Evolutionary conservation across 2,329 filamentous ascomycete species (phyloP).

Genomic region (Fusarium oligoseptatum): DNA sequence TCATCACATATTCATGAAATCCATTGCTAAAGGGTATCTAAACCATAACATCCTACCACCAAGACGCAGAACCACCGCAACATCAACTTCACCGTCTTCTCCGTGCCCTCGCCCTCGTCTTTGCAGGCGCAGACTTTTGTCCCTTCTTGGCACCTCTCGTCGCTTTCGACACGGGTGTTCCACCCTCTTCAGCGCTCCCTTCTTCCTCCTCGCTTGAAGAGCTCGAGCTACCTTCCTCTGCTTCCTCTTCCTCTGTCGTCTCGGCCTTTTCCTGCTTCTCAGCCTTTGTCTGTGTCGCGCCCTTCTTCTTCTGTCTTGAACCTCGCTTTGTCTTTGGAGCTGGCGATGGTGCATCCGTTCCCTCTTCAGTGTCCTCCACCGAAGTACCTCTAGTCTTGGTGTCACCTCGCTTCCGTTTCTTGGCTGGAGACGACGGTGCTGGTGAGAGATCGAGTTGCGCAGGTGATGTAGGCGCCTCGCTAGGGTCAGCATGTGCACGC

Average conservation of each 20-base stretch:
- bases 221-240: constrained; percentile 54
- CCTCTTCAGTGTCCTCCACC: constrained; percentile 63
- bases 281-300: constrained; percentile 57
- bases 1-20: constrained; percentile 6
- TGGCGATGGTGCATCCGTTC: constrained; percentile 56
- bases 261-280: constrained; percentile 54
- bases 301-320: constrained; percentile 60
- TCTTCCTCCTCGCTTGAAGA: constrained; percentile 52
- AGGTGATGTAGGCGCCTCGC: constrained; percentile 63
- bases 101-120: constrained; percentile 50
- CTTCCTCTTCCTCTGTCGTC: constrained; percentile 51
- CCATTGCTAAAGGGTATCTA: constrained; percentile 28
- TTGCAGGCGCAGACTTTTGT: constrained; percentile 42
- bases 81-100: constrained; percentile 44
- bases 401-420: constrained; percentile 62
- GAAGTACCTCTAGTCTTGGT: constrained; percentile 58
- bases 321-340: constrained; percentile 56
- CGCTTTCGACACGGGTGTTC: constrained; percentile 55
- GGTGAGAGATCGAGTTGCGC: constrained; percentile 58
- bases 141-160: constrained; percentile 54
- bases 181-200: constrained; percentile 53
- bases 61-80: neutral
- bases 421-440: constrained; percentile 48
- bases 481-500: constrained; percentile 59
- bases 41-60: constrained; percentile 8